These are phyloP conservation scores for Globisporangium barbulae DNA, from an alignment of 352 stramenopile genomes.

Conservation along the genomic window DNA sequence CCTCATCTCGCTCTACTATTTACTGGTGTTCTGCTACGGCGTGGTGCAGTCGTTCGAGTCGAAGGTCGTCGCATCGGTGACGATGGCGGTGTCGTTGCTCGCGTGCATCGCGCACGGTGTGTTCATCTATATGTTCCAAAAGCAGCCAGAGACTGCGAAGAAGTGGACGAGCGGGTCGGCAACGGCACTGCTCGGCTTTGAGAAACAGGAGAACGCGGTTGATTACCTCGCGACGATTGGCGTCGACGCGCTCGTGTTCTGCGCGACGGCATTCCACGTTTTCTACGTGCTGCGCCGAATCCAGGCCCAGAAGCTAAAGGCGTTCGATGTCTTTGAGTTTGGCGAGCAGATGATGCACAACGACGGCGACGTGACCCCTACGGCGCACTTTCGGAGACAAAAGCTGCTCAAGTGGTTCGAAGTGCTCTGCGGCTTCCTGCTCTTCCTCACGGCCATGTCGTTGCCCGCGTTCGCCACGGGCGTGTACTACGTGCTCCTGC, in stretches of 20 bases:
- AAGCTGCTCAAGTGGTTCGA: conserved; percentile 40
- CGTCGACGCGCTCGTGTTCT: conserved; percentile 58
- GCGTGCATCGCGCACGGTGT: conserved; percentile 45
- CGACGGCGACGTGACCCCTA: conserved; percentile 21
- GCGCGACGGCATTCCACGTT: conserved; percentile 53
- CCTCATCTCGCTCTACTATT: conserved; percentile 63
- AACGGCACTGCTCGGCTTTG: conserved; percentile 43
- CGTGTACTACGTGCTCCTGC: conserved; percentile 56
- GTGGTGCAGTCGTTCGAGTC: conserved; percentile 68
- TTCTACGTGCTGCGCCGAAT: conserved; percentile 57
- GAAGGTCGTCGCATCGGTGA: conserved; percentile 33
- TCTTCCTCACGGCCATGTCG: conserved; percentile 60
- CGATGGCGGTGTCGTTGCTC: conserved; percentile 40
- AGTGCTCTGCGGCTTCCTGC: conserved; percentile 38
- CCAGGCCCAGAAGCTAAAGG: conserved; percentile 12
- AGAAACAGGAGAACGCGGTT: conserved; percentile 26
- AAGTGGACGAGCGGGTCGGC: conserved; percentile 21
- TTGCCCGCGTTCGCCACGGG: conserved; percentile 54
- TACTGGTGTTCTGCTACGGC: conserved; percentile 63
- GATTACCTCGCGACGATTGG: conserved; percentile 47
- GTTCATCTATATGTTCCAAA: conserved; percentile 23
- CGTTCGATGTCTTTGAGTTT: conserved; percentile 62
- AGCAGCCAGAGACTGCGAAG: conserved; percentile 10
- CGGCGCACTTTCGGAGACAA: conserved; percentile 18
- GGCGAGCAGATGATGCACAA: conserved; percentile 29